Evolutionary conservation across 169 alveolate genomes (phyloP).

Genomic region (Amoebophrya sp.): DNA sequence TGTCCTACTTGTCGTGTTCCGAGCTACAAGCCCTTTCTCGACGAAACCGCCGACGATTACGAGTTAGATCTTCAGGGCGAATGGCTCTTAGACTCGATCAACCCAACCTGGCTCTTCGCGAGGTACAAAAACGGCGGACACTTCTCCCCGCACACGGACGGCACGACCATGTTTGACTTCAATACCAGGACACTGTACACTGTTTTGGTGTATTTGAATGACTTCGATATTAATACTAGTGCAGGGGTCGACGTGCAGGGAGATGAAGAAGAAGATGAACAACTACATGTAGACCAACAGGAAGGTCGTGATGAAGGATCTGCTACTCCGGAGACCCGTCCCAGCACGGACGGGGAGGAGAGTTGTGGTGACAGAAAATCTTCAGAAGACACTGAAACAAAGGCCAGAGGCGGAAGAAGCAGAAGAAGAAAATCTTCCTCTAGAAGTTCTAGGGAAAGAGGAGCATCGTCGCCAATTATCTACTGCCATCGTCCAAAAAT

Average conservation of each 20-base stretch:
- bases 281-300: too few species aligned
- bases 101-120: not conserved
- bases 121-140: conserved; percentile 51
- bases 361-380: too few species aligned
- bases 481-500: too few species aligned
- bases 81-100: not conserved
- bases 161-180: conserved; percentile 47
- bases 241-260: not conserved
- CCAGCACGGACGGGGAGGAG: not conserved
- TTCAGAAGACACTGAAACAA: not conserved
- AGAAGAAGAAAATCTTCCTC: too few species aligned
- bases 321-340: not conserved
- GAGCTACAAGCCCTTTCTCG: not conserved
- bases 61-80: not conserved
- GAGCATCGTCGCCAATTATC: too few species aligned
- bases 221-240: not conserved
- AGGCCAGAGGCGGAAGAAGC: not conserved
- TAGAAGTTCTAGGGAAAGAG: too few species aligned
- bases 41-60: conserved; percentile 23
- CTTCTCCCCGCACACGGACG: conserved; percentile 53
- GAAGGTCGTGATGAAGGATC: too few species aligned
- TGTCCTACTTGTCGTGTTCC: too few species aligned
- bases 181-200: conserved; percentile 51
- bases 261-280: not conserved
- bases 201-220: conserved; percentile 40